phyloP scores from a whole-genome alignment of 2,329 filamentous ascomycete genomes.

The Leptographium flavum region DNA sequence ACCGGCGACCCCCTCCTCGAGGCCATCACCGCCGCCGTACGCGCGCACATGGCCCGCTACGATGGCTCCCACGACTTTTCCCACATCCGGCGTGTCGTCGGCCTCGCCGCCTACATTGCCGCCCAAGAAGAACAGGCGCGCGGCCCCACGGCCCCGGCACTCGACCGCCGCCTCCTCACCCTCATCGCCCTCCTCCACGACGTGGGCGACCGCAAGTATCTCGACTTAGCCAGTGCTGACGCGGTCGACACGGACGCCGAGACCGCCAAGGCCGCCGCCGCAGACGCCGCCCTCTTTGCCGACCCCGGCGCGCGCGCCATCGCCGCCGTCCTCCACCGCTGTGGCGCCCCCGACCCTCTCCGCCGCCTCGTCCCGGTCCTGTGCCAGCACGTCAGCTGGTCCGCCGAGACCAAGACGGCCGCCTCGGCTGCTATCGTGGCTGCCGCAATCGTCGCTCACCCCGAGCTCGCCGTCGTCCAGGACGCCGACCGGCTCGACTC shows the following conservation, averaged over 20 bases:
- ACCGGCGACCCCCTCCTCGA: constrained; percentile 34
- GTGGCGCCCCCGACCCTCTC: constrained; percentile 47
- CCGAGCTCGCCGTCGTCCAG: constrained; percentile 74
- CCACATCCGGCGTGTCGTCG: constrained; percentile 68
- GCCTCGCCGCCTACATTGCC: constrained; percentile 55
- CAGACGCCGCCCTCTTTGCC: neutral
- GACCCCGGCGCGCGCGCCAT: constrained; percentile 7
- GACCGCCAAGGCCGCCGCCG: constrained; percentile 24
- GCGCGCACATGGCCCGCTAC: constrained; percentile 60
- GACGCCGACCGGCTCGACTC: constrained; percentile 90
- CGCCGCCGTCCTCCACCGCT: constrained; percentile 6
- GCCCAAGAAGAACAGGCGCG: constrained; percentile 23
- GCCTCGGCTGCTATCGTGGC: constrained; percentile 45
- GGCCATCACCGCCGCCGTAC: constrained; percentile 46
- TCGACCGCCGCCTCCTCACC: constrained; percentile 43
- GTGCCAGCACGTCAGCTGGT: constrained; percentile 66
- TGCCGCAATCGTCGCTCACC: constrained; percentile 48
- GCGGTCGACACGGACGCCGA: constrained; percentile 46
- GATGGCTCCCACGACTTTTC: constrained; percentile 81
- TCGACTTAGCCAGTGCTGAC: constrained; percentile 37
- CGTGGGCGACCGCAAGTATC: constrained; percentile 76
- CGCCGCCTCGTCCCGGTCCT: constrained; percentile 18
- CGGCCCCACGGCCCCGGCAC: neutral
- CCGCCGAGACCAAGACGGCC: constrained; percentile 54
- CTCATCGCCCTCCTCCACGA: constrained; percentile 74